Evolutionary conservation across 2,329 filamentous ascomycete species (phyloP).

Genomic region (Lasiodiplodia theobromae): DNA sequence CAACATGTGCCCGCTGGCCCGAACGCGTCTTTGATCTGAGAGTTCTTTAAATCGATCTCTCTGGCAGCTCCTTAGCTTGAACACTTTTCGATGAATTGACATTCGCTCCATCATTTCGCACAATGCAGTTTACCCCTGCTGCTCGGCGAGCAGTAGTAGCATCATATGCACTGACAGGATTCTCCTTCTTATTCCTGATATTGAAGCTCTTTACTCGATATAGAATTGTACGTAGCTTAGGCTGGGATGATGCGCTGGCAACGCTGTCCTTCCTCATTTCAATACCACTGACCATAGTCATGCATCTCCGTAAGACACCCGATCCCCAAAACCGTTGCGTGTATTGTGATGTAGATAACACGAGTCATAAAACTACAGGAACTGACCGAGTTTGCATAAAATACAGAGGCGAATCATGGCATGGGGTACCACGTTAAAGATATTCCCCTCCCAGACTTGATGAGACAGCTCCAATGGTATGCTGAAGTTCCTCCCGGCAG

Average conservation of each 20-base stretch:
- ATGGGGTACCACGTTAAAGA: neutral
- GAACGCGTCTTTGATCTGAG: no score
- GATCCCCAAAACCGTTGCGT: neutral
- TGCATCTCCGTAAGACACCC: slow-evolving; percentile 17
- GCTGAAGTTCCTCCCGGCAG: no score
- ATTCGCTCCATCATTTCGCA: neutral
- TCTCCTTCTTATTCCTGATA: slow-evolving; percentile 15
- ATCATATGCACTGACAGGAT: neutral
- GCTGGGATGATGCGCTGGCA: slow-evolving; percentile 20
- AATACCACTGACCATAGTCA: slow-evolving; percentile 10
- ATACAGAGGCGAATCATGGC: slow-evolving; percentile 20
- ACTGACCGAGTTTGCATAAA: neutral
- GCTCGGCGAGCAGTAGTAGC: neutral
- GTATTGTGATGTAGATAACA: neutral
- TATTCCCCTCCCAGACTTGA: neutral
- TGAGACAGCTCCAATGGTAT: neutral
- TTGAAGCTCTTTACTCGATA: slow-evolving; percentile 19
- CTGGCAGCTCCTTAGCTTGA: neutral
- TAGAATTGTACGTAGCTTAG: slow-evolving; percentile 11
- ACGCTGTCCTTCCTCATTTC: neutral
- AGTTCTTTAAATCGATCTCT: slow-evolving; percentile 9
- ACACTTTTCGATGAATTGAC: neutral
- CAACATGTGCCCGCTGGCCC: neutral
- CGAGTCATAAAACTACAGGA: no score
- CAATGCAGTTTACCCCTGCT: slow-evolving; percentile 1